These are phyloP conservation scores for Dothiorella sarmentorum DNA, from an alignment of 2,329 filamentous ascomycete species.

Conservation along the genomic window DNA sequence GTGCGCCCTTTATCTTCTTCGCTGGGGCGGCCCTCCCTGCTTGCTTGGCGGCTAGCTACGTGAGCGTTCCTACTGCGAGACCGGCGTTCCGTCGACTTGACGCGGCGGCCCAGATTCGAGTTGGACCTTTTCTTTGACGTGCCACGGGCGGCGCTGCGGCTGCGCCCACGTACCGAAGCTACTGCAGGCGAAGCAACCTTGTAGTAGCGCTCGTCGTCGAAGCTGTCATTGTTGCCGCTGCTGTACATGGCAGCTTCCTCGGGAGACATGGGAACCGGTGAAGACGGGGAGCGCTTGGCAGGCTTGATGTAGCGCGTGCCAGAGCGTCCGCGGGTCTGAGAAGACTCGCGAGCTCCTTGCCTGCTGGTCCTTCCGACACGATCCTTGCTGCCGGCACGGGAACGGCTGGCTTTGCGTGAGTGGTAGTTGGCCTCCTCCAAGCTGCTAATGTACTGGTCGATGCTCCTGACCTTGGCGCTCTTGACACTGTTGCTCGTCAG, in stretches of 20 bases:
- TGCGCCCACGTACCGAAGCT: slow-evolving; percentile 34
- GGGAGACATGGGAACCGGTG: slow-evolving; percentile 90
- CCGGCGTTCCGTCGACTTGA: slow-evolving; percentile 37
- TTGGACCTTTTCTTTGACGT: slow-evolving; percentile 35
- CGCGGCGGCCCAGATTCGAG: slow-evolving; percentile 33
- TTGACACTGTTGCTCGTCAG: slow-evolving; percentile 47
- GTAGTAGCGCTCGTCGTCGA: slow-evolving; percentile 49
- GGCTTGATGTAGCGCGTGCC: slow-evolving; percentile 66
- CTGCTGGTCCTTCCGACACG: slow-evolving; percentile 2
- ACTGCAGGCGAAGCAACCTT: slow-evolving; percentile 39
- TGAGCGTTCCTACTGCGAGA: slow-evolving; percentile 24
- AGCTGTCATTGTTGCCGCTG: slow-evolving; percentile 42
- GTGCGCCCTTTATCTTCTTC: slow-evolving; percentile 46
- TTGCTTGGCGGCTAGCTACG: slow-evolving; percentile 42
- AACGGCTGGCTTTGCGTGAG: slow-evolving; percentile 33
- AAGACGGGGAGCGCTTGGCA: slow-evolving; percentile 83
- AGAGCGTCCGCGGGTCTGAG: slow-evolving; percentile 67
- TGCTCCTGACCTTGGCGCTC: slow-evolving; percentile 60
- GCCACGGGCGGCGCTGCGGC: slow-evolving; percentile 30
- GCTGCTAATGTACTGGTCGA: slow-evolving; percentile 83
- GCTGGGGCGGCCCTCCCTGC: slow-evolving; percentile 44
- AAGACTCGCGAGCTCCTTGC: slow-evolving; percentile 32
- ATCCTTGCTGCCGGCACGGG: slow-evolving; percentile 44
- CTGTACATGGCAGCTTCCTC: slow-evolving; percentile 60
- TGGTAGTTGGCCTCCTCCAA: slow-evolving; percentile 72